phyloP scores from a whole-genome alignment of 768 basidiomycete genomes.

The Agrocybe pediades region DNA sequence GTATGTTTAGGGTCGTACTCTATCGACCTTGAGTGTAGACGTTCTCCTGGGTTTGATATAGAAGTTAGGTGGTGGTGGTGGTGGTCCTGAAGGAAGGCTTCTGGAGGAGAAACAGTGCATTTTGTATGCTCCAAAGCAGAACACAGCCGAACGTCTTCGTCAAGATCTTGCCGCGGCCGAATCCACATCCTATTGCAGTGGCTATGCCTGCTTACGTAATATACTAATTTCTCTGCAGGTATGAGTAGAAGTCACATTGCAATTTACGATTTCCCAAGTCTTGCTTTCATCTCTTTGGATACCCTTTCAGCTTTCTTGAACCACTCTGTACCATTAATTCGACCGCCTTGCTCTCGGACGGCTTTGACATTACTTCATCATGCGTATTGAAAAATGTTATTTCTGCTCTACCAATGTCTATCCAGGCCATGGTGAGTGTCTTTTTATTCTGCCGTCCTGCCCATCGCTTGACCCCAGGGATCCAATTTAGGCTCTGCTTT shows the following conservation, averaged over 20 bases:
- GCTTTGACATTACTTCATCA: slow-evolving; percentile 28
- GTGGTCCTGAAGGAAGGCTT: slow-evolving; percentile 5
- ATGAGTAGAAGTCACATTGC: no score
- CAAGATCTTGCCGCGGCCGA: slow-evolving; percentile 3
- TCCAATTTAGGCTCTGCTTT: slow-evolving; percentile 76
- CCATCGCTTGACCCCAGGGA: neutral
- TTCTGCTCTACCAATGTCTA: slow-evolving; percentile 98
- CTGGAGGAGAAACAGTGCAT: neutral
- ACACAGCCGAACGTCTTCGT: slow-evolving; percentile 13
- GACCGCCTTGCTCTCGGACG: neutral
- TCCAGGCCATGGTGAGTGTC: slow-evolving; percentile 82
- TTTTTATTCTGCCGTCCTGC: neutral
- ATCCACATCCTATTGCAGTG: slow-evolving; percentile 2
- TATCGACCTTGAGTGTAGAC: slow-evolving; percentile 6
- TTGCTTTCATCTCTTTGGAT: neutral
- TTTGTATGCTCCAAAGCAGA: neutral
- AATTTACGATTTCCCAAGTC: neutral
- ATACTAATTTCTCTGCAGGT: neutral
- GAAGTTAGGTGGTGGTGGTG: slow-evolving; percentile 3
- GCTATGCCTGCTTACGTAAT: slow-evolving; percentile 12
- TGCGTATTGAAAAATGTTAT: slow-evolving; percentile 98
- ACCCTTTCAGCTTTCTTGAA: slow-evolving; percentile 5
- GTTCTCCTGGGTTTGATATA: neutral
- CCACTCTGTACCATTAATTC: neutral
- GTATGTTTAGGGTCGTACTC: slow-evolving; percentile 9